These are phyloP conservation scores for Zymoseptoria brevis DNA, from an alignment of 2,329 filamentous ascomycete species.

Conservation along the genomic window DNA sequence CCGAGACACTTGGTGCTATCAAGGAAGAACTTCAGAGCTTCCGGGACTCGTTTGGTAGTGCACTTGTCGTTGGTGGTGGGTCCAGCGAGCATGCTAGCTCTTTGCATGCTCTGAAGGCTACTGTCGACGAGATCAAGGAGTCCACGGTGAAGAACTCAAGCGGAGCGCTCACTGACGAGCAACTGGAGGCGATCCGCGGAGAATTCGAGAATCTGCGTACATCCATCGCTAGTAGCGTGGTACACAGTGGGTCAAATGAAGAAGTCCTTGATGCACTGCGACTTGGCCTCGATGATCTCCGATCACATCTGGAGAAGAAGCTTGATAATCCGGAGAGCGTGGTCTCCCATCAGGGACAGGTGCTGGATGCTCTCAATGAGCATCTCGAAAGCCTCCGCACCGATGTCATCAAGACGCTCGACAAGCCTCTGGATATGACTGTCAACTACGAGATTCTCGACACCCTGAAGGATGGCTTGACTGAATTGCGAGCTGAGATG, in stretches of 20 bases:
- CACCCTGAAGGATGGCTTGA: slow-evolving; percentile 73
- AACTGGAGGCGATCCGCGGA: slow-evolving; percentile 44
- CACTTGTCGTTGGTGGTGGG: slow-evolving; percentile 32
- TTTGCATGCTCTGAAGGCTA: slow-evolving; percentile 20
- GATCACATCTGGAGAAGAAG: slow-evolving; percentile 43
- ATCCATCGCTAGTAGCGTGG: slow-evolving; percentile 33
- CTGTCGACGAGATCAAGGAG: slow-evolving; percentile 35
- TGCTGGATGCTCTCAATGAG: slow-evolving; percentile 55
- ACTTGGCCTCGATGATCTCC: slow-evolving; percentile 43
- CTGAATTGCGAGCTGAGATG: slow-evolving; percentile 68
- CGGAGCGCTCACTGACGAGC: slow-evolving; percentile 39
- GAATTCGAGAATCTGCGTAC: slow-evolving; percentile 44
- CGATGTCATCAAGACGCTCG: slow-evolving; percentile 65
- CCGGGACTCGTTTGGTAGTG: slow-evolving; percentile 35
- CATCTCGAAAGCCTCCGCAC: slow-evolving; percentile 67
- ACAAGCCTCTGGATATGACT: slow-evolving; percentile 74
- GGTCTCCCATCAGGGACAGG: slow-evolving; percentile 47
- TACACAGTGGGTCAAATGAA: slow-evolving; percentile 37
- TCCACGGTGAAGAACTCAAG: slow-evolving; percentile 17
- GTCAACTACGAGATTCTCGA: slow-evolving; percentile 86
- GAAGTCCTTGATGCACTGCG: slow-evolving; percentile 43
- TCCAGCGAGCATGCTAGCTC: slow-evolving; percentile 22
- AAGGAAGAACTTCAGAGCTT: slow-evolving; percentile 38
- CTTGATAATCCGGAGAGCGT: slow-evolving; percentile 45
- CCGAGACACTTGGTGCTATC: slow-evolving; percentile 35